These are phyloP conservation scores for Pyrenochaeta sp. DNA, from an alignment of 2,329 filamentous ascomycete species.

Conservation along the genomic window DNA sequence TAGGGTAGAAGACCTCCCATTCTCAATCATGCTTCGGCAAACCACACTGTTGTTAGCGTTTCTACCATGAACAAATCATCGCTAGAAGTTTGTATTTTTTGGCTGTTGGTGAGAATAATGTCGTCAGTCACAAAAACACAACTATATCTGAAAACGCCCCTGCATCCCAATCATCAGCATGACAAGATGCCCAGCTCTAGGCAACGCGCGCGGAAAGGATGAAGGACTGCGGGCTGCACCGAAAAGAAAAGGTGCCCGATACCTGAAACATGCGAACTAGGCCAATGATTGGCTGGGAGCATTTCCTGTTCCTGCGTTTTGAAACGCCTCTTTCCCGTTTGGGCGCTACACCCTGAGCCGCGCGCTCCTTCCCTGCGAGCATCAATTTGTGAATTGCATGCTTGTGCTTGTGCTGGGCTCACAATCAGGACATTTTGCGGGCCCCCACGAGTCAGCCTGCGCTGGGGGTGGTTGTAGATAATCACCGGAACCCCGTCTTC, in stretches of 20 bases:
- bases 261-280: constrained; percentile 23
- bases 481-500: constrained; percentile 15
- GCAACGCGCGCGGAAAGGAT: not conserved
- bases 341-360: constrained; percentile 14
- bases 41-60: too few relatives aligned
- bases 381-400: constrained; percentile 4
- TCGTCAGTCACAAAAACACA: too few relatives aligned
- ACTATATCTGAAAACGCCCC: too few relatives aligned
- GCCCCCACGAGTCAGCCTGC: constrained; percentile 12
- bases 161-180: not conserved
- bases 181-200: constrained; percentile 1
- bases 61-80: too few relatives aligned
- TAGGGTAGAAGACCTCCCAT: too few relatives aligned
- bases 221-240: not conserved
- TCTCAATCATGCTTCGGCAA: too few relatives aligned
- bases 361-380: constrained; percentile 23
- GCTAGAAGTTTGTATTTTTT: too few relatives aligned
- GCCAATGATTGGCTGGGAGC: constrained; percentile 23
- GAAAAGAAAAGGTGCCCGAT: constrained; percentile 12
- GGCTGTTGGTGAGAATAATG: too few relatives aligned
- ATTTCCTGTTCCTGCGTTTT: constrained; percentile 25
- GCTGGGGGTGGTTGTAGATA: too few relatives aligned
- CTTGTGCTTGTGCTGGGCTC: not conserved
- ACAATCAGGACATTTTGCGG: too few relatives aligned
- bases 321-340: constrained; percentile 28